These are phyloP conservation scores for Tothia fuscella DNA, from an alignment of 2,329 filamentous ascomycete species.

Conservation along the genomic window DNA sequence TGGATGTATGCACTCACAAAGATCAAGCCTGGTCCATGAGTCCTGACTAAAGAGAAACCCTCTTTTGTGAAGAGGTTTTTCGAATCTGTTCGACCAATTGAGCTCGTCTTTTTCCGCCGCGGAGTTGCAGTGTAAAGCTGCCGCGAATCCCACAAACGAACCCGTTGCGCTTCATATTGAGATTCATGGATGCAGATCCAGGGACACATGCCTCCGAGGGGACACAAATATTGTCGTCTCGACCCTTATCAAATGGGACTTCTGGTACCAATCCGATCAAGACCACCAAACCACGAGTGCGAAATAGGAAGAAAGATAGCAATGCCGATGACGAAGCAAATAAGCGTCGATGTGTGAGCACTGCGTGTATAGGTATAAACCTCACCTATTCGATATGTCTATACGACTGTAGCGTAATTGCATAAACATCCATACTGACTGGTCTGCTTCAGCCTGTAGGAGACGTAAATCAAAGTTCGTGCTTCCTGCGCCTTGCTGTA, in stretches of 20 bases:
- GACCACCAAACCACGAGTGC: conserved; percentile 4
- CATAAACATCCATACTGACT: not conserved
- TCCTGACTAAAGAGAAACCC: too few species aligned
- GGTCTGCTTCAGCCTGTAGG: conserved; percentile 20
- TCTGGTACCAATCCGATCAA: not conserved
- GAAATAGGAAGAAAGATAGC: conserved; percentile 9
- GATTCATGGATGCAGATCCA: conserved; percentile 4
- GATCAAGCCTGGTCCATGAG: too few species aligned
- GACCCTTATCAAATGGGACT: not conserved
- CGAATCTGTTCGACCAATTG: too few species aligned
- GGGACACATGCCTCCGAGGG: not conserved
- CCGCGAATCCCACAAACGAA: not conserved
- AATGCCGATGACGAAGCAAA: conserved; percentile 23
- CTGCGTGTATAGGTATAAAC: conserved; percentile 13
- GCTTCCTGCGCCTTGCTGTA: not conserved
- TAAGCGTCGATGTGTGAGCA: conserved; percentile 31
- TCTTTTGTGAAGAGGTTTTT: too few species aligned
- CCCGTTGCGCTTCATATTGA: too few species aligned
- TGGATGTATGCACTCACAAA: too few species aligned
- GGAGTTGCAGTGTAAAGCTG: not conserved
- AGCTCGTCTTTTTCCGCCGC: too few species aligned
- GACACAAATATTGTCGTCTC: not conserved
- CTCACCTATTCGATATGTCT: not conserved
- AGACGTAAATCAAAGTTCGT: conserved; percentile 30
- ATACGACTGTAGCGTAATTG: not conserved